Base-by-base conservation (phyloP, 306 rosid genomes). In the Cicer judaicum region DNA sequence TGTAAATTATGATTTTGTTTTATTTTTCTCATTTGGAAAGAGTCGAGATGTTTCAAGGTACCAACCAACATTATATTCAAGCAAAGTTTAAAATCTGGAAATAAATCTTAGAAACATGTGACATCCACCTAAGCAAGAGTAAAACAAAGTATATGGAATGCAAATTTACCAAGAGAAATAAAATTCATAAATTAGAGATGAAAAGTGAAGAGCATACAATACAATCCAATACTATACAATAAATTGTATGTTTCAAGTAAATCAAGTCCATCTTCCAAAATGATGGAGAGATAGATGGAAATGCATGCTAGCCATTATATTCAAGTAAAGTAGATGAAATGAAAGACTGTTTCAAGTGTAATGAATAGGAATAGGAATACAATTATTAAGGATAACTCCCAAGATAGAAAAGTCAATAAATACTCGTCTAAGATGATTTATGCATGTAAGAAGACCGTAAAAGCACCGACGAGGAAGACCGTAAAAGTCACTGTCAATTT, bases 21-120 rank as follows among this genome's bases (percentile, higher is more conserved):
- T 36, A n/a, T 21, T 48, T 61, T 74, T 47, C 52, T 42, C 49
- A 9, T 43, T 13, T 10, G 43, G 38, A 67, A 36, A 59, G 55
- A 42, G 36, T 47, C 3, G 11, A 55, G 38, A 67, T 40, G 57
- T 69, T 75, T 69, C 68, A 62, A 74, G 61, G 72, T 13, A 12
- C 66, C 71, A 36, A 69, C 69, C 62, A 74, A 34, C 14, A 13
- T 39, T 16, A 53, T 15, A 53, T 50, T n/a, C 34, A 60, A 29
- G 18, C 10, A 34, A 60, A 34, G 43, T 11, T 29, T 5, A 16
- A 60, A 59, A 34, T 60, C 6, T 34, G 42, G 43, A 59, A 11
- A 34, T 7, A 34, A 12, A 11, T 10, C 9, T 60, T 60, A 7
- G 19, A 60, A 36, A 60, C 2, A n/a, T n/a, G 36, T n/a, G 42